These are phyloP conservation scores for Wickerhamomyces sydowiorum DNA, from an alignment of 805 yeast genomes.

Conservation along the genomic window DNA sequence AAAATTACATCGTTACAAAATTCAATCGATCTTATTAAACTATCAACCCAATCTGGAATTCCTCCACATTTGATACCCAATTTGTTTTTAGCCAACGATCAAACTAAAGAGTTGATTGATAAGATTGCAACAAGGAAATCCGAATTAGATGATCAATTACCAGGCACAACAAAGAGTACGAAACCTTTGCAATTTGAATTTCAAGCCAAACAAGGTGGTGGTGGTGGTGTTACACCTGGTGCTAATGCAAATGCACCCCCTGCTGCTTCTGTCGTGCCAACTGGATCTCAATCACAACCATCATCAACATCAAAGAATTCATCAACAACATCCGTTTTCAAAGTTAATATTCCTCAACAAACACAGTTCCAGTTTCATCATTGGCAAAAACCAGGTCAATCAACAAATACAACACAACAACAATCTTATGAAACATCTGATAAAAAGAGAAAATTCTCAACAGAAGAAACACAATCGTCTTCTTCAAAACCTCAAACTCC, in stretches of 20 bases:
- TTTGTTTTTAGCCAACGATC: conserved; percentile 21
- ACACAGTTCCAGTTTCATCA: conserved; percentile 25
- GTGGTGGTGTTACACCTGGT: too few relatives aligned
- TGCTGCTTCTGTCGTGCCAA: too few relatives aligned
- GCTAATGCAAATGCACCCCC: too few relatives aligned
- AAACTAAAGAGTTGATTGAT: background rate
- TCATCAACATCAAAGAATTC: background rate
- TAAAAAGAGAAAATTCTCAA: background rate
- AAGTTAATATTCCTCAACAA: conserved; percentile 21
- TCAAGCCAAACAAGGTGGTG: conserved; percentile 73
- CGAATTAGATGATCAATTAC: background rate
- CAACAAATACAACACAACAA: conserved; percentile 1
- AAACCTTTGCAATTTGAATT: conserved; percentile 44
- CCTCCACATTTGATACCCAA: conserved; percentile 32
- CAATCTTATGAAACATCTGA: background rate
- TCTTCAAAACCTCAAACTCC: conserved; percentile 3
- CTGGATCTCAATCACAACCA: background rate
- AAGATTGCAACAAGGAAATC: background rate
- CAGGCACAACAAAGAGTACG: background rate
- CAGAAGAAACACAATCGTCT: background rate
- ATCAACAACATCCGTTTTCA: conserved; percentile 21
- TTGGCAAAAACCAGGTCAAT: conserved; percentile 22
- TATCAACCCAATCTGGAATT: conserved; percentile 30
- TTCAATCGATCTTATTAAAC: conserved; percentile 30
- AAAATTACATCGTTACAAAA: conserved; percentile 26